Percentiles rank a stretch among this genome's conserved stretches.
Evolutionary conservation across 2,329 filamentous ascomycete species (phyloP).

Genomic region (Pestalotiopsis sp.): DNA sequence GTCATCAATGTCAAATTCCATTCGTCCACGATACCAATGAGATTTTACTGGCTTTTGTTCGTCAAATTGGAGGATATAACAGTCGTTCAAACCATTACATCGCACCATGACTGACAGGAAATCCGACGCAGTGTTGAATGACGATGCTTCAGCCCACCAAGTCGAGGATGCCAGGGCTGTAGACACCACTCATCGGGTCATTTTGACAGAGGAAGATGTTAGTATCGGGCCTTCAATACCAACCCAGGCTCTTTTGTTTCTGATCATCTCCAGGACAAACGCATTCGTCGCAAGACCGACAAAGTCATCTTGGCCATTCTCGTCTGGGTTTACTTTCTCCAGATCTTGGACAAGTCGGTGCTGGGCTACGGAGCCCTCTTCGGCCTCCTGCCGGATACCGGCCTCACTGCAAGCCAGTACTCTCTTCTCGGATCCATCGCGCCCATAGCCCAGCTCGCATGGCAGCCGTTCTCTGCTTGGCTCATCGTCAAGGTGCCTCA

Average conservation of each 20-base stretch:
- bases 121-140: neutral
- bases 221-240: neutral
- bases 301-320: slow-evolving; percentile 57
- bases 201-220: neutral
- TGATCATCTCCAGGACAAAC: slow-evolving; percentile 53
- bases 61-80: no score
- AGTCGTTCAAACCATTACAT: no score
- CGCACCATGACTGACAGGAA: neutral
- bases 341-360: slow-evolving; percentile 61
- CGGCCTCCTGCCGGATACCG: slow-evolving; percentile 50
- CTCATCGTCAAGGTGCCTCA: slow-evolving; percentile 58
- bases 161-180: neutral
- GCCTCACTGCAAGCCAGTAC: slow-evolving; percentile 56
- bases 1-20: no score
- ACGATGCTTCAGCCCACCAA: neutral
- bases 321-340: slow-evolving; percentile 61
- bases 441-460: slow-evolving; percentile 61
- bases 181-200: neutral
- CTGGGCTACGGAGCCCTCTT: slow-evolving; percentile 62
- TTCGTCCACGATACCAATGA: no score
- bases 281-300: slow-evolving; percentile 65
- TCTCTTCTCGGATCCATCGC: slow-evolving; percentile 59
- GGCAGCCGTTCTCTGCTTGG: slow-evolving; percentile 62
- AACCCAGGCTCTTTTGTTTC: no score
- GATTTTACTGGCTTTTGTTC: no score